Evolutionary conservation across 768 basidiomycete genomes (phyloP).

Genomic region (Thelephora ganbajun): DNA sequence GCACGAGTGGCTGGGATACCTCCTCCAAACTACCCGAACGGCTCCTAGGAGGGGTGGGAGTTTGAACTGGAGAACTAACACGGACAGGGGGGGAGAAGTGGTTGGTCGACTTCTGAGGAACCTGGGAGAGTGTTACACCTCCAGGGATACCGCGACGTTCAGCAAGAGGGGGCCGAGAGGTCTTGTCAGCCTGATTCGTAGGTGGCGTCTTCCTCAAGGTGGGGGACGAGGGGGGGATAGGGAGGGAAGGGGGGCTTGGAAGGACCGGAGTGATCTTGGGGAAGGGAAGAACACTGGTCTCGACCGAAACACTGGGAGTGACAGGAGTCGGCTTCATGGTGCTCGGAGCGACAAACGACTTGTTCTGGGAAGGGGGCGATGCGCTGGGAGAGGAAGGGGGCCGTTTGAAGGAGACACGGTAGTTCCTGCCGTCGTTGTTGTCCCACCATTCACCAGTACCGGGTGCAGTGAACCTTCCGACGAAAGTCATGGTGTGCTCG

Average conservation of each 20-base stretch:
- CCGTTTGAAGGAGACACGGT: conserved; percentile 51
- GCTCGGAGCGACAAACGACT: conserved; percentile 17
- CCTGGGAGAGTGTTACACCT: neutral
- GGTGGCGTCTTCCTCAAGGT: conserved; percentile 4
- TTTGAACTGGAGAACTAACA: neutral
- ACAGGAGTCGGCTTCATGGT: conserved; percentile 15
- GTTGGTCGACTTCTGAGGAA: too few relatives aligned
- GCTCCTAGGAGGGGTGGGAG: neutral
- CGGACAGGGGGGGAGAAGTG: neutral
- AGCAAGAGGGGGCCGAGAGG: neutral
- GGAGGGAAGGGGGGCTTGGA: neutral
- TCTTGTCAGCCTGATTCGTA: conserved; percentile 2
- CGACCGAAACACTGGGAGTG: conserved; percentile 7
- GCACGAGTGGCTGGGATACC: too few relatives aligned
- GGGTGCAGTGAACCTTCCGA: conserved; percentile 34
- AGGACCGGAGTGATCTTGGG: neutral
- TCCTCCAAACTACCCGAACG: neutral
- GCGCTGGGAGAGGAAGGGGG: conserved; percentile 10
- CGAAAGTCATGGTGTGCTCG: conserved; percentile 45
- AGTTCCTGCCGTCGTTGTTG: conserved; percentile 71
- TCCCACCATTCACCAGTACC: conserved; percentile 82
- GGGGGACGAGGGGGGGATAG: neutral
- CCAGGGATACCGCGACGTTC: neutral
- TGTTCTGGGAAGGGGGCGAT: conserved; percentile 14
- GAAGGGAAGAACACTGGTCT: neutral